Evolutionary conservation across 163 green algal genomes (phyloP), one percentile per base, ranked within the genome.

Genomic region (Scenedesmus sp.): DNA sequence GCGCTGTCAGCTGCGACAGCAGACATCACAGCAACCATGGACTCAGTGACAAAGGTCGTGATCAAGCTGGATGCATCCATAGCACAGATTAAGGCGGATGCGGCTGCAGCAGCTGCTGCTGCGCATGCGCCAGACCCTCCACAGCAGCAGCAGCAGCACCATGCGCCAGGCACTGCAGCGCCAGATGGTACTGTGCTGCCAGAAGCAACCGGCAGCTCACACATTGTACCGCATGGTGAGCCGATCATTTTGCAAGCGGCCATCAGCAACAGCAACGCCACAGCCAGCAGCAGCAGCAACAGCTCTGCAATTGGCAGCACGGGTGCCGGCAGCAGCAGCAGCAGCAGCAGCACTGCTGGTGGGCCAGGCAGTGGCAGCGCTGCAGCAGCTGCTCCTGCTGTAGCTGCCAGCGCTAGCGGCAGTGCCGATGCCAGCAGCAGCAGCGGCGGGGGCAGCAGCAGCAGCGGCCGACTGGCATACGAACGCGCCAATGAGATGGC

Each of bases 401-500:
- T 4, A 77, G 9, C 46, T 70, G 52, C 85, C 67, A 10, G 57
- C 34, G 0, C 52, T 70, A 16, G 79, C 54, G 64, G 87, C 83
- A 26, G 82, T 57, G 6, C 4, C 26, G 0, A 46, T 62, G 16
- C 26, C 62, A 26, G 89, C 89, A 34, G 64, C 64, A 86, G 82
- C 89, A 46, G 62, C 12, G 64, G 82, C 52, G 67, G 82, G 1
- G 26, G 84, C 54, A 82, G 83, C 52, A 70, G 60, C 84, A 64
- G 15, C 60, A 59, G 34, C 84, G 56, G 82, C 57, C 8, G 64
- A 12, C 16, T 88, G 70, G n/a, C 55, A 16, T 77, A 86, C 57
- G 84, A 92, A 54, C 93, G 93, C 15, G 93, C 92, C 0, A 77
- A 26, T n/a, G 93, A 96, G 23, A 88, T 96, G 92, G 94, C 94